phyloP scores from a whole-genome alignment of 2,329 filamentous ascomycete species.

The Penicillium sp. region DNA sequence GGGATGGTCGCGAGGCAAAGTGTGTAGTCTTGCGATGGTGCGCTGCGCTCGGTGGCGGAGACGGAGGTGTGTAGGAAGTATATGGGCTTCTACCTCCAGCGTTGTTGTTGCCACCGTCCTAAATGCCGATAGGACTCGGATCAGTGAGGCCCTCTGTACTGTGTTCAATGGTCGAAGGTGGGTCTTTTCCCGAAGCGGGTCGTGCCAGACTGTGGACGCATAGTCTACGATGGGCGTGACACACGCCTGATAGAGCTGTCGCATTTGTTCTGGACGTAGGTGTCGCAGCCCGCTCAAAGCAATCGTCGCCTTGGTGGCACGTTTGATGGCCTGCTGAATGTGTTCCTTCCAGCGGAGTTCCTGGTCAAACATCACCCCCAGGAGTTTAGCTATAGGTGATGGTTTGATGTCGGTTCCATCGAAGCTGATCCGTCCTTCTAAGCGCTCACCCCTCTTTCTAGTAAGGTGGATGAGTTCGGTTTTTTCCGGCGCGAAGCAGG shows the following conservation, averaged over 20 bases:
- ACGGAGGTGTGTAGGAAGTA: conserved; percentile 16
- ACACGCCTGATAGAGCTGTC: conserved; percentile 25
- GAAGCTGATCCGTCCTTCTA: conserved; percentile 13
- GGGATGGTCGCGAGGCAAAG: conserved; percentile 19
- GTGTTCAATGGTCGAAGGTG: conserved; percentile 18
- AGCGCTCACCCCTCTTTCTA: conserved; percentile 14
- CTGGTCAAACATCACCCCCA: conserved; percentile 26
- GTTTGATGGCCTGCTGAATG: conserved; percentile 19
- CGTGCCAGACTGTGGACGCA: conserved; percentile 24
- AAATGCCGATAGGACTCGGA: conserved; percentile 23
- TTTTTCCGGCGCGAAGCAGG: conserved; percentile 28
- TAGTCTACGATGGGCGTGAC: conserved; percentile 24
- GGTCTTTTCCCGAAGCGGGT: conserved; percentile 20
- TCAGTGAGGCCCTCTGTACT: conserved; percentile 19
- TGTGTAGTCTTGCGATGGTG: conserved; percentile 19
- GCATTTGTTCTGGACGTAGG: conserved; percentile 22
- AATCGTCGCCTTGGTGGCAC: conserved; percentile 16
- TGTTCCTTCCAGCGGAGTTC: conserved; percentile 22
- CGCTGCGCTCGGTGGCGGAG: conserved; percentile 15
- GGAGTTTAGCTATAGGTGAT: conserved; percentile 20
- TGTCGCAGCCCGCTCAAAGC: conserved; percentile 19
- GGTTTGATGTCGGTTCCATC: conserved; percentile 16
- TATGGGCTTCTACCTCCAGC: conserved; percentile 23
- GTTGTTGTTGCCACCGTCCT: conserved; percentile 17
- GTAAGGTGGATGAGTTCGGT: conserved; percentile 31